These are phyloP conservation scores for Sporisorium graminicola DNA, from an alignment of 1,284 basidiomycete species.

Conservation along the genomic window DNA sequence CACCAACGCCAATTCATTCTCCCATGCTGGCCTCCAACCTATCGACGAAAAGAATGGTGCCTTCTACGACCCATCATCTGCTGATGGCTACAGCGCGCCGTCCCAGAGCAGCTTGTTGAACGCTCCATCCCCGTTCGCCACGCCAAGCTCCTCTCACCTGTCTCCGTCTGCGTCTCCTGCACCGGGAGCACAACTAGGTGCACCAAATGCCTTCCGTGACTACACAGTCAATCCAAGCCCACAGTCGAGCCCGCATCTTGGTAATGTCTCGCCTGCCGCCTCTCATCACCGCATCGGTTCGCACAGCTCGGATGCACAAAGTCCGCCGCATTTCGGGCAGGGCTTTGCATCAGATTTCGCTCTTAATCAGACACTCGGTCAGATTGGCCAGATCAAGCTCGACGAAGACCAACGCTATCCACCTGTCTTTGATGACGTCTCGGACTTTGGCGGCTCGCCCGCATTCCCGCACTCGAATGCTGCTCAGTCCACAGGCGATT, in stretches of 20 bases:
- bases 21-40: conserved; percentile 3
- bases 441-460: conserved; percentile 23
- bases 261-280: conserved; percentile 20
- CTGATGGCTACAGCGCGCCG: conserved; percentile 49
- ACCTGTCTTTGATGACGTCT: conserved; percentile 36
- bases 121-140: conserved; percentile 17
- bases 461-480: conserved; percentile 10
- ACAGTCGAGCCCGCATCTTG: conserved; percentile 33
- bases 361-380: conserved; percentile 32
- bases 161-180: conserved; percentile 19
- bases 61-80: conserved; percentile 51
- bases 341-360: conserved; percentile 25
- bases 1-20: conserved; percentile 2
- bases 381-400: conserved; percentile 42
- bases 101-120: conserved; percentile 33
- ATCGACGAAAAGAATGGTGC: conserved; percentile 12
- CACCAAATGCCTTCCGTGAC: conserved; percentile 34
- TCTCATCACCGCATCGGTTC: conserved; percentile 33
- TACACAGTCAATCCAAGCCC: conserved; percentile 34
- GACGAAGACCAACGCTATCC: conserved; percentile 40
- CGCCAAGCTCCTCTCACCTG: conserved; percentile 3
- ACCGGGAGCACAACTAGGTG: conserved; percentile 11
- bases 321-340: conserved; percentile 17
- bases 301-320: conserved; percentile 38
- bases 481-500: conserved; percentile 4